Evolutionary conservation across 805 yeast species (phyloP).

Genomic region (Clavispora phyllophila): DNA sequence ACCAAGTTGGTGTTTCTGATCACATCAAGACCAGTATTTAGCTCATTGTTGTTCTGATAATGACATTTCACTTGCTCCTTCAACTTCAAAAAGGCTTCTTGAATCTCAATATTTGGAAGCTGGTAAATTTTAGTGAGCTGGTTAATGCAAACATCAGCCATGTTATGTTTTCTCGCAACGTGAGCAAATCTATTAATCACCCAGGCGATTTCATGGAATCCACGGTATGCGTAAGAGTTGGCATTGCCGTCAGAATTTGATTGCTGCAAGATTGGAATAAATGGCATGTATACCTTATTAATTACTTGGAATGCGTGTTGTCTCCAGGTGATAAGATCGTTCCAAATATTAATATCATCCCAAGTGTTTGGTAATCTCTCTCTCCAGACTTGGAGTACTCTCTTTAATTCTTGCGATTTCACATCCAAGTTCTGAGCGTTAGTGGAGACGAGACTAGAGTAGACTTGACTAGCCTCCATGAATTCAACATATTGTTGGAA

Average conservation of each 20-base stretch:
- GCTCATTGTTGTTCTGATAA: constrained; percentile 83
- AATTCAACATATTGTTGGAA: constrained; percentile 97
- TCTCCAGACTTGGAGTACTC: constrained; percentile 96
- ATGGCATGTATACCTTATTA: constrained; percentile 88
- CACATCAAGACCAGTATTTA: constrained; percentile 93
- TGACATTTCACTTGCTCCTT: constrained; percentile 98
- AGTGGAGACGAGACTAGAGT: constrained; percentile 79
- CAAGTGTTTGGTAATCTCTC: constrained; percentile 93
- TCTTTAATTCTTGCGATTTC: constrained; percentile 88
- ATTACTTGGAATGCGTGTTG: constrained; percentile 97
- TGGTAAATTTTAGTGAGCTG: constrained; percentile 93
- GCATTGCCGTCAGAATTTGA: constrained; percentile 60
- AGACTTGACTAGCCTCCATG: constrained; percentile 94
- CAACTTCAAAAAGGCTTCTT: constrained; percentile 91
- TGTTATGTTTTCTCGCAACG: constrained; percentile 93
- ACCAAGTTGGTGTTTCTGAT: constrained; percentile 94
- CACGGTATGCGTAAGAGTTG: constrained; percentile 92
- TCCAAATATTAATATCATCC: constrained; percentile 98
- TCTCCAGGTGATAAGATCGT: constrained; percentile 96
- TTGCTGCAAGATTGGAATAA: constrained; percentile 80
- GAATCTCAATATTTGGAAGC: constrained; percentile 94
- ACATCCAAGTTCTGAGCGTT: constrained; percentile 88
- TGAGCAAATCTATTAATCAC: constrained; percentile 97
- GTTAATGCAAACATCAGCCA: constrained; percentile 94
- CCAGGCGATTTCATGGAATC: constrained; percentile 99